These are phyloP conservation scores for Lyophyllum semitale DNA, from an alignment of 768 basidiomycete genomes.

Conservation along the genomic window DNA sequence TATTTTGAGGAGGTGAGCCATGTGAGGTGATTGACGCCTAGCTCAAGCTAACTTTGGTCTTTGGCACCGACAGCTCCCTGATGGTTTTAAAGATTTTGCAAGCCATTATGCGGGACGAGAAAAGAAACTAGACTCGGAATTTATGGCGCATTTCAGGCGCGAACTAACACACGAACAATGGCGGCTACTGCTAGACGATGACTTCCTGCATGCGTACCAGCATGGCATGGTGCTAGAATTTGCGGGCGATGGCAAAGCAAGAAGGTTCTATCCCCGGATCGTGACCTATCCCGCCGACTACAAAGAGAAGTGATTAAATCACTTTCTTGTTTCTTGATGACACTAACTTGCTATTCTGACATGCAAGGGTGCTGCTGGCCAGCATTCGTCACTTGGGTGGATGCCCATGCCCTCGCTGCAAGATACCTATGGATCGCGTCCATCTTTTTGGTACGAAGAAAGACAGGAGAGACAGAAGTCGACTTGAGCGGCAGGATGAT, in stretches of 20 bases:
- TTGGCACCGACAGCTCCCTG: conserved; percentile 6
- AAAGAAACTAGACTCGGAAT: background rate
- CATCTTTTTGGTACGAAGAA: background rate
- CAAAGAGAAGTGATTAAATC: conserved; percentile 35
- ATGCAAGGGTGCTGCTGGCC: background rate
- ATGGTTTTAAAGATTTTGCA: background rate
- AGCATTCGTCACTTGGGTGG: background rate
- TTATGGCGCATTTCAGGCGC: conserved; percentile 26
- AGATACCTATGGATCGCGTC: background rate
- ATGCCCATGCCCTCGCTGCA: background rate
- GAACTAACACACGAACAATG: conserved; percentile 28
- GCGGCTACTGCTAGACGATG: conserved; percentile 22
- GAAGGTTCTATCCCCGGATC: conserved; percentile 25
- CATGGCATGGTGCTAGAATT: conserved; percentile 30
- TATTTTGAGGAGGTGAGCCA: conserved; percentile 24
- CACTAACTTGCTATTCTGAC: background rate
- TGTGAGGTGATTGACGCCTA: background rate
- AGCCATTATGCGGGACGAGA: background rate
- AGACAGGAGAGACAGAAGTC: background rate
- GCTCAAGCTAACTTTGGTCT: background rate
- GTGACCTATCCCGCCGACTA: conserved; percentile 35
- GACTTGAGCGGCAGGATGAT: background rate
- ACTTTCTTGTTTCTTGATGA: background rate
- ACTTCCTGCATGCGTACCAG: conserved; percentile 26
- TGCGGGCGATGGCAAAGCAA: conserved; percentile 24